Evolutionary conservation across 2,329 filamentous ascomycete genomes (phyloP).

Genomic region (Fusarium cicatricum): DNA sequence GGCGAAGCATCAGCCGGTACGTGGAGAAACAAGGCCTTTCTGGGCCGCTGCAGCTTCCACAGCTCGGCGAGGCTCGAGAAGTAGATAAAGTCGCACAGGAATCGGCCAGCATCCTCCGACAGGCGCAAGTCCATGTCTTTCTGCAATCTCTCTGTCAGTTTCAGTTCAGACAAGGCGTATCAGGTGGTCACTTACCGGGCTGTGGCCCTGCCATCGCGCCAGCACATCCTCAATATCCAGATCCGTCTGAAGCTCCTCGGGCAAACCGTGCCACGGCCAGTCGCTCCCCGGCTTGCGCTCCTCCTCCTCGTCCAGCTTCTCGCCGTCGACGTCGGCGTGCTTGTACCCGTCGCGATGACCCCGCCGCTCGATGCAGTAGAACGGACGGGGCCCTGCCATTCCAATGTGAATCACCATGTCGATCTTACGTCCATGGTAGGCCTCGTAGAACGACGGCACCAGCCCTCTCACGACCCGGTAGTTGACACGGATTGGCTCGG

Average conservation of each 20-base stretch:
- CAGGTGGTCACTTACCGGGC: slow-evolving; percentile 53
- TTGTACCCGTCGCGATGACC: slow-evolving; percentile 78
- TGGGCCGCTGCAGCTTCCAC: slow-evolving; percentile 54
- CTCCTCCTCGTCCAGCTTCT: slow-evolving; percentile 61
- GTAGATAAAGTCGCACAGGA: slow-evolving; percentile 82
- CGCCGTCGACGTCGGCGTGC: slow-evolving; percentile 74
- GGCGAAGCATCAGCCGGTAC: slow-evolving; percentile 69
- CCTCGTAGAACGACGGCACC: slow-evolving; percentile 69
- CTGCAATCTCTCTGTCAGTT: slow-evolving; percentile 39
- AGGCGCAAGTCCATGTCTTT: slow-evolving; percentile 59
- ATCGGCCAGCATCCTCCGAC: slow-evolving; percentile 75
- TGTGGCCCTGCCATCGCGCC: slow-evolving; percentile 60
- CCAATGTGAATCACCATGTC: slow-evolving; percentile 82
- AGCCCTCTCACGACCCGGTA: slow-evolving; percentile 72
- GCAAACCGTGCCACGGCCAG: slow-evolving; percentile 64
- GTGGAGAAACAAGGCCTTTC: slow-evolving; percentile 74
- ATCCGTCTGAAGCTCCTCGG: slow-evolving; percentile 64
- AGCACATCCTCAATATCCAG: slow-evolving; percentile 66
- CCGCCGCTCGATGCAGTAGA: slow-evolving; percentile 75
- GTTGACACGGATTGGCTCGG: slow-evolving; percentile 72
- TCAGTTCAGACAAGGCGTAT: background rate
- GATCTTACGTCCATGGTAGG: slow-evolving; percentile 51
- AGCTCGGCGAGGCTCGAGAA: slow-evolving; percentile 72
- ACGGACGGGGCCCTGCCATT: slow-evolving; percentile 71
- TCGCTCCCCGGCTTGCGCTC: slow-evolving; percentile 57